These are phyloP conservation scores for Wickerhamiella vanderwaltii DNA, from an alignment of 805 yeast species.

Conservation along the genomic window DNA sequence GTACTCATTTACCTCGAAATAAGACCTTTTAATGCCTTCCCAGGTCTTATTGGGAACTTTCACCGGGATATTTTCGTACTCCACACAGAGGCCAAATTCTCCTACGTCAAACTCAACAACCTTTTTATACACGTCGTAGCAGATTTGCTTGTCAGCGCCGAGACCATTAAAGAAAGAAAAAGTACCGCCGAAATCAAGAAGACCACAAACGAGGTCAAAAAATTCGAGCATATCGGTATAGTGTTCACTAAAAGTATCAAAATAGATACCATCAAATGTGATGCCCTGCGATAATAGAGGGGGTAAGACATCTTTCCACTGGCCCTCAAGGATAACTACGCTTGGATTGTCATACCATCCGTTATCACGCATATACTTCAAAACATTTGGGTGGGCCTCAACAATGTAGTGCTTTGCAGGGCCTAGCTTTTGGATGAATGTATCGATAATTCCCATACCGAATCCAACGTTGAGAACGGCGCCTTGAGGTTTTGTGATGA, in stretches of 20 bases:
- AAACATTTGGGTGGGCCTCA: slow-evolving; percentile 91
- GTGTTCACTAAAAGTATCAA: slow-evolving; percentile 88
- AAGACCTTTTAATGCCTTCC: slow-evolving; percentile 26
- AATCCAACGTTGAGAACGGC: slow-evolving; percentile 74
- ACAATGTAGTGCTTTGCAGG: slow-evolving; percentile 74
- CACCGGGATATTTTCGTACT: slow-evolving; percentile 32
- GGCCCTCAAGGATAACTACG: slow-evolving; percentile 71
- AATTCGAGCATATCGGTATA: slow-evolving; percentile 79
- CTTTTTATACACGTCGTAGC: slow-evolving; percentile 73
- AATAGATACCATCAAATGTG: slow-evolving; percentile 81
- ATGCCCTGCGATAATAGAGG: slow-evolving; percentile 50
- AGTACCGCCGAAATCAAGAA: slow-evolving; percentile 67
- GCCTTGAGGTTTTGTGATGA: slow-evolving; percentile 44
- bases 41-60: slow-evolving; percentile 29
- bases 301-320: slow-evolving; percentile 81
- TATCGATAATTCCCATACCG: slow-evolving; percentile 94
- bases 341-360: slow-evolving; percentile 74
- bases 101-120: slow-evolving; percentile 69
- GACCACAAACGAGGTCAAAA: slow-evolving; percentile 69
- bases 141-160: slow-evolving; percentile 64
- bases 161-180: slow-evolving; percentile 89
- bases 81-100: slow-evolving; percentile 63
- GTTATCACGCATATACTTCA: slow-evolving; percentile 49
- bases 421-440: slow-evolving; percentile 46
- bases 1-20: slow-evolving; percentile 27